phyloP scores from a whole-genome alignment of 169 alveolate species.

The Plasmodium inui region DNA sequence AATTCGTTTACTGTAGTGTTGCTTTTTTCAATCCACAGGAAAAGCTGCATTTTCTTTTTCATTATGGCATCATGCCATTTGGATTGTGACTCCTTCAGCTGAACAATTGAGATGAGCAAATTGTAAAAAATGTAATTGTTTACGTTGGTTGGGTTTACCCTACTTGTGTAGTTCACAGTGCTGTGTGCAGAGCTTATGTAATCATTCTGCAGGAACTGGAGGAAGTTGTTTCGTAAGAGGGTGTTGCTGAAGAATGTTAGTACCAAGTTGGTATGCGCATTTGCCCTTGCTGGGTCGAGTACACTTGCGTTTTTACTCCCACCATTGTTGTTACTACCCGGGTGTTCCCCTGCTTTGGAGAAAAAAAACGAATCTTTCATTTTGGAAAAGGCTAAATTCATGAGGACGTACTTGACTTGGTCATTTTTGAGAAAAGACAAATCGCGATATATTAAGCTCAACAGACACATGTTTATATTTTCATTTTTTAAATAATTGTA shows the following conservation, averaged over 20 bases:
- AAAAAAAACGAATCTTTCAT: conserved; percentile 23
- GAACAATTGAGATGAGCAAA: conserved; percentile 23
- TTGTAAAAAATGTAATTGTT: conserved; percentile 45
- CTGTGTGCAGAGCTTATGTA: neutral
- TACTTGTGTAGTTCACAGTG: conserved; percentile 8
- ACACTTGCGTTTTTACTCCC: neutral
- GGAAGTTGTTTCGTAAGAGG: conserved; percentile 40
- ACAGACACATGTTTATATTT: conserved; percentile 67
- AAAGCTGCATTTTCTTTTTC: conserved; percentile 21
- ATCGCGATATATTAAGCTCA: conserved; percentile 75
- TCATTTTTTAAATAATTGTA: conserved; percentile 72
- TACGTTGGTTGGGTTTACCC: conserved; percentile 5
- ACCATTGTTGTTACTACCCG: neutral
- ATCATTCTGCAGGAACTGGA: conserved; percentile 21
- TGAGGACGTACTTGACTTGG: conserved; percentile 47
- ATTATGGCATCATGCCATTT: neutral
- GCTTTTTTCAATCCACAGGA: conserved; percentile 24
- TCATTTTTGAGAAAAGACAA: conserved; percentile 60
- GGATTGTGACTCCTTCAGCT: conserved; percentile 34
- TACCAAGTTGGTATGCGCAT: neutral
- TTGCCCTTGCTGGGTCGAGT: neutral
- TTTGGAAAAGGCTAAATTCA: conserved; percentile 71
- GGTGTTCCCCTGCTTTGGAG: neutral
- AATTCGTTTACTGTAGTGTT: neutral
- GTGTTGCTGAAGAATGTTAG: conserved; percentile 27